Base-by-base conservation (phyloP, 2,329 filamentous ascomycete genomes). In the Fusarium haematococcum region DNA sequence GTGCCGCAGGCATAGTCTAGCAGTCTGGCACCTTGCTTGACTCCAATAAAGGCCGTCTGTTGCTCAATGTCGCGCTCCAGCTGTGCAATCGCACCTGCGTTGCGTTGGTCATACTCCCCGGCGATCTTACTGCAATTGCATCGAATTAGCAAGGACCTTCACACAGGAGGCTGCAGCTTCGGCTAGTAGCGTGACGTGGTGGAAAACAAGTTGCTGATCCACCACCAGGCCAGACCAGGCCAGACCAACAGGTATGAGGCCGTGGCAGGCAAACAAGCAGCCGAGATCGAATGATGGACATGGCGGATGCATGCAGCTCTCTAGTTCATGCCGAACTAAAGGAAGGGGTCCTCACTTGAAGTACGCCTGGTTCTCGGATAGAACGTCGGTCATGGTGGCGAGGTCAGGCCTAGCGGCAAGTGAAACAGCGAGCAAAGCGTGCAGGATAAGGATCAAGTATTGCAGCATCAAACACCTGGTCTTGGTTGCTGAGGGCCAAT, bases 1-100 rank as follows among this genome's bases (percentile, higher is more conserved):
- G 92, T 91, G 10, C 93, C 93, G 79, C 93, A 95, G 18, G 93
- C 93, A 81, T 95, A 95, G 80, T 95, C 93, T 2, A 95, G 85
- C 23, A 94, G 82, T 54, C 88, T 87, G 90, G 85, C 65, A 76
- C 78, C 77, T 76, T 84, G 62, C 48, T 75, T 75, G 35, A 90
- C 87, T 48, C 90, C 91, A 67, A 94, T 88, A 84, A 93, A 93
- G 62, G 87, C 85, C 7, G 88, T 84, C 35, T 87, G 86, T 5
- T 81, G 81, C 70, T 86, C 85, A 16, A 93, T 85, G 74, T 89
- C 85, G 9, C 86, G 80, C 25, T 88, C 86, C n/a, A 94, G 83
- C 75, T 86, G 85, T 39, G 84, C 81, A 56, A 90, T 84, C 14
- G 87, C 85, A 76, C 88, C 87, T 60, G 85, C 84, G 74, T 90